Conservation (phyloP, 164 flowering plant species). For the Stephania yunnanensis region DNA sequence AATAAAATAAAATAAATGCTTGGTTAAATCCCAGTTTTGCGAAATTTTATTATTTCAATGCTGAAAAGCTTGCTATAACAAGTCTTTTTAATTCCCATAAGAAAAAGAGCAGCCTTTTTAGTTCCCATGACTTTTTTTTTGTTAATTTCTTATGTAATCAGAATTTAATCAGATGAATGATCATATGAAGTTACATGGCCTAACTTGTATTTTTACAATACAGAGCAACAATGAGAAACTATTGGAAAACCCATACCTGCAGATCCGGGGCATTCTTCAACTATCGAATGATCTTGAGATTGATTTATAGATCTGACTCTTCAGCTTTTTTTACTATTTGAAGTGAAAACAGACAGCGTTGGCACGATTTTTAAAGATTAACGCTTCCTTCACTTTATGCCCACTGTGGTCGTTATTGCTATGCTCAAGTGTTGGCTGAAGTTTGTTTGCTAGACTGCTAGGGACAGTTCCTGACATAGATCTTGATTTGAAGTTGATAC, state of each 20-base stretch:
- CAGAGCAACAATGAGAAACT: conserved; percentile 99
- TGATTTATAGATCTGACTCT: conserved; percentile 19
- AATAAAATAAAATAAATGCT: too few species aligned
- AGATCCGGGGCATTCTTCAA: conserved; percentile 95
- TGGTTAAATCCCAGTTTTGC: neutral
- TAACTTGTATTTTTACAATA: conserved; percentile 12
- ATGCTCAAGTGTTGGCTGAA: conserved; percentile 12
- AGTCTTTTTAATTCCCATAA: too few species aligned
- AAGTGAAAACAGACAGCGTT: neutral
- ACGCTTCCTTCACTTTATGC: conserved; percentile 9
- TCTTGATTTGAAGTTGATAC: neutral
- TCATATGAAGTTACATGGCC: neutral
- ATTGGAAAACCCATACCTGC: conserved; percentile 96
- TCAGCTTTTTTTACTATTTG: conserved; percentile 5
- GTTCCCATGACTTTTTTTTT: neutral
- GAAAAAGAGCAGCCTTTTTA: neutral
- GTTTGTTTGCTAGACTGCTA: neutral
- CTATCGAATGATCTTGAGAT: conserved; percentile 65
- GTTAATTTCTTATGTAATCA: neutral
- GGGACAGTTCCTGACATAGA: conserved; percentile 3
- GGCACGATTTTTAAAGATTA: neutral
- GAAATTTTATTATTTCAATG: neutral
- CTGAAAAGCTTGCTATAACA: neutral
- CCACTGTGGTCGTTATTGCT: conserved; percentile 13
- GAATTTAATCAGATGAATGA: neutral